phyloP scores from a whole-genome alignment of 371 early-diverging fungal species.

The Mucor plumbeus region DNA sequence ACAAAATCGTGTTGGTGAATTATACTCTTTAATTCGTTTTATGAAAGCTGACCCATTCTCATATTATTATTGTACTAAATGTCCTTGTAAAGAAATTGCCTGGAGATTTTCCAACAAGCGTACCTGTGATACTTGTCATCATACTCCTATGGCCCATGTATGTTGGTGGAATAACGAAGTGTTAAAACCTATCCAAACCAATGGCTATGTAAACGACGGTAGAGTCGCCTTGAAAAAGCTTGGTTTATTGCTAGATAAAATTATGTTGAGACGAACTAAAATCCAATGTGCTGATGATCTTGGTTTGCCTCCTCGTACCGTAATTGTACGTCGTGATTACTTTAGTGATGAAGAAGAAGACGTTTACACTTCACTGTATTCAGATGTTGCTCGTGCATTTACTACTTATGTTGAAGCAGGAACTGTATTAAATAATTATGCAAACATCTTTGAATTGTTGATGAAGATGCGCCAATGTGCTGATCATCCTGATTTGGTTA shows the following conservation, averaged over 20 bases:
- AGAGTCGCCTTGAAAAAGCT: conserved; percentile 79
- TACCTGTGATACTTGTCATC: conserved; percentile 81
- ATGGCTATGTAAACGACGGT: conserved; percentile 74
- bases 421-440: conserved; percentile 94
- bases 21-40: conserved; percentile 95
- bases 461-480: conserved; percentile 78
- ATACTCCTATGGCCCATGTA: conserved; percentile 81
- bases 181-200: conserved; percentile 89
- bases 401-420: conserved; percentile 85
- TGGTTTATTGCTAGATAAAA: conserved; percentile 76
- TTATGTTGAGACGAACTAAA: conserved; percentile 96
- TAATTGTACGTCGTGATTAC: conserved; percentile 79
- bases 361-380: conserved; percentile 85
- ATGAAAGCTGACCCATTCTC: conserved; percentile 74
- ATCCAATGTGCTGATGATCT: conserved; percentile 90
- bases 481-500: conserved; percentile 90
- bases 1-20: conserved; percentile 97
- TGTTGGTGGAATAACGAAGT: conserved; percentile 98
- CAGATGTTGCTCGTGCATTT: conserved; percentile 80
- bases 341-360: conserved; percentile 96
- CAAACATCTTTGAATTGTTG: conserved; percentile 86
- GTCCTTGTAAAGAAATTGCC: conserved; percentile 78
- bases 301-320: conserved; percentile 89
- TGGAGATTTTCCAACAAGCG: conserved; percentile 79
- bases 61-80: conserved; percentile 90